Evolutionary conservation across 257 asterid species (phyloP).

Genomic region (Solanum tarijense): DNA sequence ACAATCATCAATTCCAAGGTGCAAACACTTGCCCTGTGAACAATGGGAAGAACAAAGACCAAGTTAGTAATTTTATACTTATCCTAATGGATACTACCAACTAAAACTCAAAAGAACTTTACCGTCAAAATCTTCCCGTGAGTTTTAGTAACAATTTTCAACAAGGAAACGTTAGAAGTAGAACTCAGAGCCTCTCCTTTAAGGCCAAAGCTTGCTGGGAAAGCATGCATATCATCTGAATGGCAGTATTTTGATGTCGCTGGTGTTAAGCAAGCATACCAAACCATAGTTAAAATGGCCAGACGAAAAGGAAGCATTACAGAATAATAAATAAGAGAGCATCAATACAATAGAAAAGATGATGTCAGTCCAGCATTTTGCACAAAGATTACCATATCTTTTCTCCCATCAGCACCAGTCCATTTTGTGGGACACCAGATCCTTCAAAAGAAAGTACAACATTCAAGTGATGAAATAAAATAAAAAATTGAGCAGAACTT

Average conservation of each 20-base stretch:
- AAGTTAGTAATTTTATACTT: neutral
- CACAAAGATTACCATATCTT: constrained; percentile 47
- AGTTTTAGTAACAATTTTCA: neutral
- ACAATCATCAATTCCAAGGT: constrained; percentile 68
- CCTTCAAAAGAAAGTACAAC: constrained; percentile 30
- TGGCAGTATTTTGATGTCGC: constrained; percentile 56
- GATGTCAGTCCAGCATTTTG: neutral
- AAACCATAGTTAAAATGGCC: neutral
- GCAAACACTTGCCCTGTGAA: constrained; percentile 60
- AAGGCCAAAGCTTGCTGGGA: neutral
- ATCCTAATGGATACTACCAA: neutral
- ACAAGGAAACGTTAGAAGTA: neutral
- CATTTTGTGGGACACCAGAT: constrained; percentile 73
- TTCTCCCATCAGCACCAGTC: constrained; percentile 66
- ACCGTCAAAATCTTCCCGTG: neutral
- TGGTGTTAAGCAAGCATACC: constrained; percentile 13
- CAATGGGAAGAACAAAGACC: constrained; percentile 6
- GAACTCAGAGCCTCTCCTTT: neutral
- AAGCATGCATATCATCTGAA: neutral
- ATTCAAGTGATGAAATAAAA: neutral
- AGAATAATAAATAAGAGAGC: neutral
- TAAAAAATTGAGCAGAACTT: neutral
- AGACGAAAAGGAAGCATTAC: neutral
- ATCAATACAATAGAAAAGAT: neutral
- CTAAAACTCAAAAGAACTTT: constrained; percentile 1